Conservation (phyloP, 805 yeast genomes). For the Hagleromyces aurorensis region DNA sequence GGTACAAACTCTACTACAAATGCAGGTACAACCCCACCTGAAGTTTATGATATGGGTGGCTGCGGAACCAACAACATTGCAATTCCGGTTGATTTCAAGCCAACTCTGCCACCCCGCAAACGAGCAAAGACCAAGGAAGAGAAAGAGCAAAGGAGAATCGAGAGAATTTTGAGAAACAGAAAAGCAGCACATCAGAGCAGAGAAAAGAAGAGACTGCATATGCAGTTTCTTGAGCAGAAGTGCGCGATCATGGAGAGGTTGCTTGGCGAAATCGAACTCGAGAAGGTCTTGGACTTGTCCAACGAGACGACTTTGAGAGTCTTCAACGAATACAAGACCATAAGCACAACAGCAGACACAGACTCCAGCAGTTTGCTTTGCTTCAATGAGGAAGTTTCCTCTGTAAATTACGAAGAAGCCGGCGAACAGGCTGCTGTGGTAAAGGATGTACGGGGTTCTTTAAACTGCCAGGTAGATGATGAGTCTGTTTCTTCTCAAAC, state of each 20-base stretch:
- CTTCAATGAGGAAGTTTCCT: no score
- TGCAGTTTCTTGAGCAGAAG: slow-evolving; percentile 67
- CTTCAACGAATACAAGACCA: no score
- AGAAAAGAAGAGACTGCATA: slow-evolving; percentile 90
- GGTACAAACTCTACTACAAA: slow-evolving; percentile 1
- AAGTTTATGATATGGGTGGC: no score
- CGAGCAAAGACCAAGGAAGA: slow-evolving; percentile 95
- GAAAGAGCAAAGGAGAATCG: slow-evolving; percentile 92
- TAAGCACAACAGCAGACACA: no score
- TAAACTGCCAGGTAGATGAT: no score
- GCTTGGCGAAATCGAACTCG: slow-evolving; percentile 15
- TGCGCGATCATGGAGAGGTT: slow-evolving; percentile 28
- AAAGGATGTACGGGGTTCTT: no score
- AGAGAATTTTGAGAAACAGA: slow-evolving; percentile 85
- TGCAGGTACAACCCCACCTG: not conserved
- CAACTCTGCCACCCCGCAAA: slow-evolving; percentile 83
- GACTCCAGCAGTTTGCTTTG: no score
- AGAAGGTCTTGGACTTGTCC: slow-evolving; percentile 11
- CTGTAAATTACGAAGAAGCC: no score
- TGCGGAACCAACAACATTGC: slow-evolving; percentile 6
- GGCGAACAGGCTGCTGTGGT: no score
- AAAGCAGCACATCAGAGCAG: slow-evolving; percentile 97
- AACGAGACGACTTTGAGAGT: no score
- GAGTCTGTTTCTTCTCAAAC: no score
- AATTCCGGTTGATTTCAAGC: slow-evolving; percentile 34